Evolutionary conservation across 371 early-diverging fungal genomes (phyloP).

Genomic region (Smittium culicis): DNA sequence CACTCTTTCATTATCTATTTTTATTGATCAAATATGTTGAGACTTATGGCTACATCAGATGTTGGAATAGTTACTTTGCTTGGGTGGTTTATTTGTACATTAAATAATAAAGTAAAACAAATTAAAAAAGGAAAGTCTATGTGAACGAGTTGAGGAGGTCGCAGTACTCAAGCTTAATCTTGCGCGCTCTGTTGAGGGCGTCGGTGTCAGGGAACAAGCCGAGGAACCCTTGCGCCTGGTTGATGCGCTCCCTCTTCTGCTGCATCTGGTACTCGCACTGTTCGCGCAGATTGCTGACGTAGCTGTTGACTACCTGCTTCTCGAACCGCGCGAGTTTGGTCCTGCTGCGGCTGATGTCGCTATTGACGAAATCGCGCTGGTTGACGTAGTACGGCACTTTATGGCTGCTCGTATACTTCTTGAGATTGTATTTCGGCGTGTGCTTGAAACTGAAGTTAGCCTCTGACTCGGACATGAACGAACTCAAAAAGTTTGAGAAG

Average conservation of each 20-base stretch:
- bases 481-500: conserved; percentile 33
- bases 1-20: neutral
- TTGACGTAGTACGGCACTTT: conserved; percentile 41
- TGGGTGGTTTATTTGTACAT: neutral
- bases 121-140: neutral
- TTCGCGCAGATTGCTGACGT: conserved; percentile 26
- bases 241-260: conserved; percentile 25
- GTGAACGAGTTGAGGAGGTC: conserved; percentile 31
- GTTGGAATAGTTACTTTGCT: neutral
- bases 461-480: conserved; percentile 16
- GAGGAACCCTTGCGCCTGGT: conserved; percentile 36
- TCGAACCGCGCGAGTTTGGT: conserved; percentile 29
- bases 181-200: conserved; percentile 32
- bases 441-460: conserved; percentile 29
- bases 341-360: conserved; percentile 15
- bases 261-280: conserved; percentile 34
- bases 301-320: conserved; percentile 33
- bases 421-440: conserved; percentile 14
- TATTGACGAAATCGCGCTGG: conserved; percentile 20
- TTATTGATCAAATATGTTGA: neutral
- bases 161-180: conserved; percentile 35
- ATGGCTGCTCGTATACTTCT: conserved; percentile 25
- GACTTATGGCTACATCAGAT: neutral
- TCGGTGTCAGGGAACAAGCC: conserved; percentile 33
- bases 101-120: neutral